phyloP scores from a whole-genome alignment of 257 asterid species.

The Pogostemon cablin region DNA sequence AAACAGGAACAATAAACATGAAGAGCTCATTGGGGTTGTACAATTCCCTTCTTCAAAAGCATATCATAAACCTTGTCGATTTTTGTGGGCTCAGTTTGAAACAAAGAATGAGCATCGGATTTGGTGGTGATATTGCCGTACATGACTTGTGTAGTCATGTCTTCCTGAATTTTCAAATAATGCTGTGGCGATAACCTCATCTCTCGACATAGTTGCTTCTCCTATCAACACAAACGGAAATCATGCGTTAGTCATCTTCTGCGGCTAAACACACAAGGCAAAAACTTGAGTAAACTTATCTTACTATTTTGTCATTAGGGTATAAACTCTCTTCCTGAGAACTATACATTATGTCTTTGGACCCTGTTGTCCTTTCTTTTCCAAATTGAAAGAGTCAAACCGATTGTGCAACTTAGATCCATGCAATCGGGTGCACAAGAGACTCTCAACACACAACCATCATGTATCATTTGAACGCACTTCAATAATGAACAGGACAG shows the following conservation, averaged over 20 bases:
- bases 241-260: constrained; percentile 8
- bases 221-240: constrained; percentile 50
- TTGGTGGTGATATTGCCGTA: constrained; percentile 69
- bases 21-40: constrained; percentile 22
- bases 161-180: constrained; percentile 71
- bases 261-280: not conserved
- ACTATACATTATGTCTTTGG: too few relatives aligned
- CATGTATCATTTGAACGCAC: too few relatives aligned
- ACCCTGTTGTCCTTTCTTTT: too few relatives aligned
- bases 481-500: too few relatives aligned
- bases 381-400: too few relatives aligned
- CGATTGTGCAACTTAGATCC: too few relatives aligned
- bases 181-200: constrained; percentile 60
- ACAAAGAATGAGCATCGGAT: constrained; percentile 69
- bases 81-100: constrained; percentile 67
- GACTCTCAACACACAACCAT: too few relatives aligned
- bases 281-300: too few relatives aligned
- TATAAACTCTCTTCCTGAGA: too few relatives aligned
- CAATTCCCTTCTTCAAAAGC: constrained; percentile 72
- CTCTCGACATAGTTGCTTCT: constrained; percentile 79
- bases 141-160: constrained; percentile 54
- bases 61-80: constrained; percentile 75
- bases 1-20: not conserved
- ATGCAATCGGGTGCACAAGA: too few relatives aligned
- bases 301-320: too few relatives aligned